Conservation (phyloP, 805 yeast species). For the Lipomyces starkeyi region DNA sequence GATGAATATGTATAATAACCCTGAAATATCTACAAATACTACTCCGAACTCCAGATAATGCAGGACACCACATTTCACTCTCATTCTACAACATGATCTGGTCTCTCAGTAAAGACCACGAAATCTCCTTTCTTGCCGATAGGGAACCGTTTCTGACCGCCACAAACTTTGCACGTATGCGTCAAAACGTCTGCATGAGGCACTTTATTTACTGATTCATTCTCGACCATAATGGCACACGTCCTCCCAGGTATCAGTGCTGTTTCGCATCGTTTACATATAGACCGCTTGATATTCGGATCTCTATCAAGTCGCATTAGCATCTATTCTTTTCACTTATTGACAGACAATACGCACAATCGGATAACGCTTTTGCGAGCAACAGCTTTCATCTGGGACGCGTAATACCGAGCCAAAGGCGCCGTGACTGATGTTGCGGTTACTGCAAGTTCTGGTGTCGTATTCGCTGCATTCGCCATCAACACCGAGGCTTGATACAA, state of each 20-base stretch:
- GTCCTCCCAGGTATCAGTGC: constrained; percentile 57
- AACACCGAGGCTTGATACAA: constrained; percentile 38
- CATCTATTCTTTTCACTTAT: neutral
- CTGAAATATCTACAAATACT: neutral
- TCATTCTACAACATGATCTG: constrained; percentile 13
- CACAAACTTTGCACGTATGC: constrained; percentile 32
- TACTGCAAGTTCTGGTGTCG: neutral
- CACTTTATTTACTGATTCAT: constrained; percentile 48
- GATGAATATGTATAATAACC: constrained; percentile 3
- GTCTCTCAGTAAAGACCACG: constrained; percentile 24
- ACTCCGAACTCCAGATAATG: neutral
- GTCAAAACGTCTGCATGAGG: constrained; percentile 54
- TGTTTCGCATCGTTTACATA: constrained; percentile 69
- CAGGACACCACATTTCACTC: neutral
- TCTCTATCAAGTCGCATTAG: constrained; percentile 17
- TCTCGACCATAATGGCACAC: constrained; percentile 48
- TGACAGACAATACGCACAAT: constrained; percentile 25
- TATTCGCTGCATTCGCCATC: constrained; percentile 20
- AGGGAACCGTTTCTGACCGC: constrained; percentile 35
- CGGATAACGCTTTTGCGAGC: constrained; percentile 38
- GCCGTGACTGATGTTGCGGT: constrained; percentile 13
- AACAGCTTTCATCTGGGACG: constrained; percentile 35
- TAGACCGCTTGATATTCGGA: constrained; percentile 57
- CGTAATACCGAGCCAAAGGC: constrained; percentile 24
- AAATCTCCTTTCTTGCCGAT: constrained; percentile 30